Evolutionary conservation across 495 filamentous ascomycete genomes (phyloP), one percentile per base, ranked within the genome.

Genomic region (Aspergillus wentii): DNA sequence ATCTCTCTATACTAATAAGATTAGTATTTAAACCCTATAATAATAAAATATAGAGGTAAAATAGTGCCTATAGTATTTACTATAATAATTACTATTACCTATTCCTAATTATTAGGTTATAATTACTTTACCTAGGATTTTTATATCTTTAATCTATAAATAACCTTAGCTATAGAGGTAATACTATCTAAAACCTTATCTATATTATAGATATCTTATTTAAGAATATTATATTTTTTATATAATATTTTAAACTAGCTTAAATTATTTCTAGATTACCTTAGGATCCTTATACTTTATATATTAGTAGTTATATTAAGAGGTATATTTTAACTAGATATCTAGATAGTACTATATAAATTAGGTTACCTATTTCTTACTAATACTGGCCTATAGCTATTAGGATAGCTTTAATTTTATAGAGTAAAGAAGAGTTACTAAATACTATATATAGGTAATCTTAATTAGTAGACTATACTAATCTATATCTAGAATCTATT

Each of bases 181-280:
- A 33, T 10, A 16, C 16, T 16, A 5, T 2, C 18, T 33, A 9
- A 31, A 15, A 31, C 15, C 14, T 31, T 31, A 31, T 31, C 14
- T 15, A 31, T 31, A 34, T 34, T 34, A 34, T 34, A 34, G 7
- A 18, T 17, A 35, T 35, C 19, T 11, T 22, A 17, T 22, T 35
- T 14, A 20, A 22, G 17, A 35, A 35, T 35, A 9, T 18, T 18
- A 35, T 35, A 34, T 25, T 34, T 34, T 34, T 34, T 6, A 6
- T 17, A 17, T 13, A 16, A 17, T 6, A 17, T 19, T 20, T 9
- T 11, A 17, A 35, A 15, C 18, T n/a, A 22, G n/a, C 13, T 18
- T 7, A n/a, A n/a, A n/a, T n/a, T n/a, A n/a, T n/a, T n/a, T n/a
- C n/a, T n/a, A n/a, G n/a, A n/a, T n/a, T n/a, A n/a, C n/a, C n/a